Conservation (phyloP, 2,329 filamentous ascomycete species). For the Botryosphaeria dothidea region DNA sequence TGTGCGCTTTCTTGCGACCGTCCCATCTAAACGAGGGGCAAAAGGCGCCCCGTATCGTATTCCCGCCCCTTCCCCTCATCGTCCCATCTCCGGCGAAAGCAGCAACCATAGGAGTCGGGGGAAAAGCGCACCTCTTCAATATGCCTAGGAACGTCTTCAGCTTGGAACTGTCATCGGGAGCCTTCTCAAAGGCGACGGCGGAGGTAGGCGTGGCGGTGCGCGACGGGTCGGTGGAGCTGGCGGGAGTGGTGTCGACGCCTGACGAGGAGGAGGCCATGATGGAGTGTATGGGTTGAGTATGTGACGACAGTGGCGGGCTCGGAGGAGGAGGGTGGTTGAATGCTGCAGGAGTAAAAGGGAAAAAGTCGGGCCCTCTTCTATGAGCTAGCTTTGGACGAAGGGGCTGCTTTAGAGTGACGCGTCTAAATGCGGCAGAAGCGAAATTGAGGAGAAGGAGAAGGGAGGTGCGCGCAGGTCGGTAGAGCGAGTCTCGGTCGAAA, state of each 20-base stretch:
- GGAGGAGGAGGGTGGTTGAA: not conserved
- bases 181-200: conserved; percentile 51
- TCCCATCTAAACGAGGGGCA: not conserved
- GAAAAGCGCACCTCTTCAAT: conserved; percentile 71
- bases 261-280: conserved; percentile 27
- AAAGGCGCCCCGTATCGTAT: conserved; percentile 2
- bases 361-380: not conserved
- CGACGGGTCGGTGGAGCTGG: conserved; percentile 37
- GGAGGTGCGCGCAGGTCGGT: not conserved
- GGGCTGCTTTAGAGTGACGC: conserved; percentile 10
- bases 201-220: conserved; percentile 36
- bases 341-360: not conserved
- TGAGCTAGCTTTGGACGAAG: conserved; percentile 9
- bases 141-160: conserved; percentile 86
- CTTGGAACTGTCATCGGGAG: conserved; percentile 79
- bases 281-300: not conserved
- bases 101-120: not conserved
- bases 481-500: not conserved
- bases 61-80: not conserved
- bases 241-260: conserved; percentile 27
- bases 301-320: not conserved
- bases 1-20: not conserved
- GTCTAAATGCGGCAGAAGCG: conserved; percentile 17
- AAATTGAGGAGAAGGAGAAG: conserved; percentile 10
- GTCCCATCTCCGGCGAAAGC: conserved; percentile 19